Evolutionary conservation across 2,329 filamentous ascomycete species (phyloP), one percentile per base, ranked within the genome.

Genomic region (Exophiala xenobiotica): DNA sequence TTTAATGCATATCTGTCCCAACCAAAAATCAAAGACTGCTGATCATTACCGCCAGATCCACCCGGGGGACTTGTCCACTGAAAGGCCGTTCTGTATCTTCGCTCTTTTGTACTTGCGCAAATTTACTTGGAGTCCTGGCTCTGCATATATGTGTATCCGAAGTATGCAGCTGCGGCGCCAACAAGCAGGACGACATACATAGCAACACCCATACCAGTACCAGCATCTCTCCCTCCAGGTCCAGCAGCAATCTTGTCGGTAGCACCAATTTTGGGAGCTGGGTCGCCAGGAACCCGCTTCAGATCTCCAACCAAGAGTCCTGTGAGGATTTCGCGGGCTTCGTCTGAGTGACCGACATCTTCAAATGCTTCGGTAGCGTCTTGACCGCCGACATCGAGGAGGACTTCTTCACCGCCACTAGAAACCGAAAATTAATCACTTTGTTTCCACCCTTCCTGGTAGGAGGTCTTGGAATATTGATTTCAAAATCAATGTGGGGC

Each of bases 311-410:
- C 80, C 46, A 84, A 74, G 60, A 95, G 77, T 66, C 83, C 82
- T 24, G 87, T 84, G 51, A 99, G 84, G 62, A 95, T 92, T 78
- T 97, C 92, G 62, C 93, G 87, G 62, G 93, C 93, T 80, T 99
- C 93, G 74, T 99, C 93, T 66, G 88, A 95, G 86, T 99, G 93
- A 68, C 93, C 93, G 67, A 99, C 93, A 74, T 99, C 93, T 78
- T 99, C 93, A 70, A 99, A 99, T 57, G 93, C 92, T 77, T 97
- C 93, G 65, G 92, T 96, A 66, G 88, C 87, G 74, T 99, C 93
- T 77, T 96, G 91, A 63, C 93, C 93, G 67, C 80, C 93, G 60
- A 97, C 91, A 64, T 99, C 93, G 63, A 99, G 86, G 59, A 99
- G 78, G 64, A 99, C 93, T 78, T 99, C 93, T 77, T 99, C 93